Evolutionary conservation across 1,284 basidiomycete genomes (phyloP).

Genomic region (Tylopilus orsonianus): DNA sequence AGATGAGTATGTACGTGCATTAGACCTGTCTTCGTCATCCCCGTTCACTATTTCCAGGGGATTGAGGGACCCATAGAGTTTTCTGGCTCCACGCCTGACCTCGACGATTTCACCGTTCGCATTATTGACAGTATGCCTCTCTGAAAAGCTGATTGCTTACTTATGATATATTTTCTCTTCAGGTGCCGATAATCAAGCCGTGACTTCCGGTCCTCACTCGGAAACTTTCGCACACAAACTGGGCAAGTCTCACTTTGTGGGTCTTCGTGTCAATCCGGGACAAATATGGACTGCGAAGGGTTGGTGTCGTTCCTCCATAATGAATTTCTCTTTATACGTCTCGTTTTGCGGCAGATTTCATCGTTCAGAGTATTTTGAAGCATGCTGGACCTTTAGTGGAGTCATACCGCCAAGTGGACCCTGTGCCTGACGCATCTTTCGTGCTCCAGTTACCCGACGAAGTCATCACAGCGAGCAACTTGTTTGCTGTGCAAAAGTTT

Average conservation of each 20-base stretch:
- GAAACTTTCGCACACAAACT: conserved; percentile 62
- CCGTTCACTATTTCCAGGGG: conserved; percentile 51
- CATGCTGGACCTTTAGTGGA: conserved; percentile 56
- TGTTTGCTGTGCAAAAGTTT: conserved; percentile 84
- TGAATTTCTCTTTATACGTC: neutral
- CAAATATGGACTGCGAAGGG: conserved; percentile 86
- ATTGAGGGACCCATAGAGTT: conserved; percentile 68
- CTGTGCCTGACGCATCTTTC: conserved; percentile 77
- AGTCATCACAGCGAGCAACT: conserved; percentile 68
- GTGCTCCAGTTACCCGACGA: conserved; percentile 77
- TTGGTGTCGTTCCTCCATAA: conserved; percentile 27
- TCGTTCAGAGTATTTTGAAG: conserved; percentile 63
- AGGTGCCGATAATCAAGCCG: conserved; percentile 59
- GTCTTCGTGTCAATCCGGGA: conserved; percentile 61
- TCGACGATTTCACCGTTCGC: conserved; percentile 81
- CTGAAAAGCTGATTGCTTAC: neutral
- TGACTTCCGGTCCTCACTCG: conserved; percentile 55
- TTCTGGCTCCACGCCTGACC: conserved; percentile 68
- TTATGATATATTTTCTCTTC: conserved; percentile 8
- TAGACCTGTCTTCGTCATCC: neutral
- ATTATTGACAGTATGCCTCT: conserved; percentile 69
- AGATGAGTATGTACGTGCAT: conserved; percentile 60
- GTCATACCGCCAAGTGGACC: conserved; percentile 52
- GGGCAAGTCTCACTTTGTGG: conserved; percentile 74
- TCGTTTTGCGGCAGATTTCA: conserved; percentile 48